Conservation (phyloP, 495 filamentous ascomycete species). For the Podospora conica region DNA sequence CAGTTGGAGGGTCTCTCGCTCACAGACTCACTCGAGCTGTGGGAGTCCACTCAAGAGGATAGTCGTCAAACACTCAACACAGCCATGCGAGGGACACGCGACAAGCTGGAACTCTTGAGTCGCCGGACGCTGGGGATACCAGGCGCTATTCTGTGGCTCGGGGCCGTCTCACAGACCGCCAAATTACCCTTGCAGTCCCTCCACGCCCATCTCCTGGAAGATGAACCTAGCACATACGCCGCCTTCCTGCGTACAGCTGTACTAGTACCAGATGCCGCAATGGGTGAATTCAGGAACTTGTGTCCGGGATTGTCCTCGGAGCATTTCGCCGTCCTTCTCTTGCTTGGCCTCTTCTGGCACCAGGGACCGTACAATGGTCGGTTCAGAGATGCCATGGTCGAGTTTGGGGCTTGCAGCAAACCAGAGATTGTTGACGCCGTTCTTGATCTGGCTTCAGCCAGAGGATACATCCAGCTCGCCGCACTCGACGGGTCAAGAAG, state of each 20-base stretch:
- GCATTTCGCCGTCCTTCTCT: not conserved
- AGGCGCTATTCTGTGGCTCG: not conserved
- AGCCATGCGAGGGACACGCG: not conserved
- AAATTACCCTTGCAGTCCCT: not conserved
- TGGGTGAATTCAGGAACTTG: not conserved
- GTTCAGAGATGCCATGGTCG: not conserved
- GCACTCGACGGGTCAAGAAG: not conserved
- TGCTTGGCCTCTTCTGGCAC: not conserved
- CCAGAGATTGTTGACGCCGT: not conserved
- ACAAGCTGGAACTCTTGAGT: not conserved
- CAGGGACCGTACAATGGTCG: not conserved
- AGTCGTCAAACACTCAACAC: not conserved
- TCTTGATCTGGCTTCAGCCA: not conserved
- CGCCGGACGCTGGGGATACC: not conserved
- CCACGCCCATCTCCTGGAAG: not conserved
- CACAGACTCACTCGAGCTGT: not conserved
- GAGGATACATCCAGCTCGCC: not conserved
- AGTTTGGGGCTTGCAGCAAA: not conserved
- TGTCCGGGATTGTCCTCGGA: not conserved
- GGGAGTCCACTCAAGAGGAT: not conserved
- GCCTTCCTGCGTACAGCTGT: not conserved
- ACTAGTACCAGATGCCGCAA: not conserved
- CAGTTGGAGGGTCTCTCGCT: not conserved
- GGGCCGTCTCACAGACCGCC: not conserved
- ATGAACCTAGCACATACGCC: not conserved